Base-by-base conservation (phyloP, 179 eudicot species). In the Silene vulgaris region DNA sequence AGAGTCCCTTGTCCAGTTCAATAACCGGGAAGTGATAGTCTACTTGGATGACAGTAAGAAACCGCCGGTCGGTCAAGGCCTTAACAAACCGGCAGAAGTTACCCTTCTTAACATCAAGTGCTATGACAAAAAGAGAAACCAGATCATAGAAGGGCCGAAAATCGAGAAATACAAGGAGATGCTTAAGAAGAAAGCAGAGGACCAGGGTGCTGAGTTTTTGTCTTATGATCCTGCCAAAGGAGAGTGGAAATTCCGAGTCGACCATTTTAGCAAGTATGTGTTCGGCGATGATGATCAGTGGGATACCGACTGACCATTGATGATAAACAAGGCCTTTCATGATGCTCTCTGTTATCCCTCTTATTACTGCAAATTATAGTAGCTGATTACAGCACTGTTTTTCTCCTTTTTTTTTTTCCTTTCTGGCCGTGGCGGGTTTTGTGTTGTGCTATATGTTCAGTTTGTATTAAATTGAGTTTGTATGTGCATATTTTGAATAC, bases 31-130 rank as follows among this genome's bases (percentile, higher is more conserved):
- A 77, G 98, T 91, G 59, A 88, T 89, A 40, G 97, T 91, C 30
- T 91, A 93, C 76, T 76, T 87, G 89, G 97, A 93, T 56, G 96
- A 91, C 74, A 85, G 83, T 81, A 91, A 90, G 85, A 93, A 93
- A 76, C 98, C 97, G 60, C 93, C 98, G 0, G 89, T 91, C 61
- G 97, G 98, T 65, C 98, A 91, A 84, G 98, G 97, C 14, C 91
- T 93, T 17, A 93, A 93, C 84, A 93, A 93, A 76, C 83, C 91
- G 17, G 96, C 97, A 69, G 93, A 90, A 80, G 96, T 91, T 23
- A 90, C 93, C 17, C 96, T 93, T 75, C 88, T 91, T 19, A 90
- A 91, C 79, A 87, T 91, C 67, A 93, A 90, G 72, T 87, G 90
- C 73, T 81, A 79, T 21, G 91, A 93, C 72, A 91, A 89, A 66